Conservation (phyloP, 2,329 filamentous ascomycete species). For the Tolypocladium guangdongense region DNA sequence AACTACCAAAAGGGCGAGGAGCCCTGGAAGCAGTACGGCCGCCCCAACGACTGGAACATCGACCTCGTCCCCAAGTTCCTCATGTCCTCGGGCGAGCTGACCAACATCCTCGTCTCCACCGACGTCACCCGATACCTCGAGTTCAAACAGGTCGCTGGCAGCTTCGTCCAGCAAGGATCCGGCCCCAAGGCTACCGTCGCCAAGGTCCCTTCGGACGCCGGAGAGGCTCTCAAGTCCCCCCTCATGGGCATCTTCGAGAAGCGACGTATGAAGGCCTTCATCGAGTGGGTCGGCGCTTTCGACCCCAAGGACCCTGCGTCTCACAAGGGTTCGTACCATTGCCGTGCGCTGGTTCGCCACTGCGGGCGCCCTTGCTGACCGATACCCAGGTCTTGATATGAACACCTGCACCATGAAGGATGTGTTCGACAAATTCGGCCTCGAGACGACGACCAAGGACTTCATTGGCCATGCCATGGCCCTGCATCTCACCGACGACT, state of each 20-base stretch:
- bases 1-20: constrained; percentile 70
- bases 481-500: constrained; percentile 82
- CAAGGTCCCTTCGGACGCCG: constrained; percentile 91
- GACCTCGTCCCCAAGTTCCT: constrained; percentile 96
- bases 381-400: constrained; percentile 61
- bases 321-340: constrained; percentile 66
- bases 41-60: constrained; percentile 98
- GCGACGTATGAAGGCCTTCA: constrained; percentile 89
- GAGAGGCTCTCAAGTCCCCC: constrained; percentile 80
- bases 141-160: constrained; percentile 91
- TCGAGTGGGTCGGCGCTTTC: constrained; percentile 89
- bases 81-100: constrained; percentile 97
- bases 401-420: constrained; percentile 82
- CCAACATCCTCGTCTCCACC: constrained; percentile 95
- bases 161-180: constrained; percentile 84
- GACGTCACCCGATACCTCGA: constrained; percentile 83
- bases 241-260: constrained; percentile 98
- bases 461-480: constrained; percentile 99
- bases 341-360: neutral
- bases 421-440: constrained; percentile 96
- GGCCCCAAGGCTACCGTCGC: constrained; percentile 81
- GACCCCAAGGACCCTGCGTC: constrained; percentile 70
- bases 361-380: constrained; percentile 6
- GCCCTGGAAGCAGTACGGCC: constrained; percentile 97
- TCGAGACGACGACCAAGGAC: constrained; percentile 81